Base-by-base conservation (phyloP, 163 green algal species). In the Trebouxia gelatinosa region DNA sequence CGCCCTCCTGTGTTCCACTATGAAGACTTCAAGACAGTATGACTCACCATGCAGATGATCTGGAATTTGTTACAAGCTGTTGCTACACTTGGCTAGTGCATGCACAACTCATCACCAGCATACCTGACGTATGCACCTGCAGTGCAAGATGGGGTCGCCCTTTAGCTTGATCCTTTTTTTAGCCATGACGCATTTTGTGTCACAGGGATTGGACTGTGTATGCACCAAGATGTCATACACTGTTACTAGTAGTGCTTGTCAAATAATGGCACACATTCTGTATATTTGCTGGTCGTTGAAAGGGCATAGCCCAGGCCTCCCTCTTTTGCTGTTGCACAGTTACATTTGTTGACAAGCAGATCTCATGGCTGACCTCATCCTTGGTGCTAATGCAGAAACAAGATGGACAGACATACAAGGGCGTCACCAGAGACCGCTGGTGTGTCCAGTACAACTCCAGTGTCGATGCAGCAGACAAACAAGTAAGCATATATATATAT, bases 11-110 rank as follows among this genome's bases (percentile, higher is more conserved):
- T 72, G 23, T 72, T 72, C 37, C 26, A 37, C 26, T 72, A 72
- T 51, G 64, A 72, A 32, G 64, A 72, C 35, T 51, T 72, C 35
- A 72, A 72, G 21, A 16, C 21, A 19, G 64, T 72, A 16, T 34
- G n/a, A 26, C 21, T 29, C 21, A 32, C 9, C 51, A 26, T 62
- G 51, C 51, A 62, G 51, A 21, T 1, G 6, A 62, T 29, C 13
- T 28, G 51, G 51, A 9, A 28, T 29, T 11, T 0, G 51, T 26
- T 54, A 54, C 43, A 54, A 54, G 13, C 43, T 54, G 43, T 54
- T 23, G 5, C 5, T 26, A 34, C 5, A 6, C 51, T 62, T 2
- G 1, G 51, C n/a, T n/a, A n/a, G n/a, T n/a, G n/a, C n/a, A n/a
- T n/a, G n/a, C n/a, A n/a, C n/a, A n/a, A n/a, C n/a, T n/a, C n/a